Evolutionary conservation across 2,329 filamentous ascomycete genomes (phyloP).

Genomic region (Cercospora sojina): DNA sequence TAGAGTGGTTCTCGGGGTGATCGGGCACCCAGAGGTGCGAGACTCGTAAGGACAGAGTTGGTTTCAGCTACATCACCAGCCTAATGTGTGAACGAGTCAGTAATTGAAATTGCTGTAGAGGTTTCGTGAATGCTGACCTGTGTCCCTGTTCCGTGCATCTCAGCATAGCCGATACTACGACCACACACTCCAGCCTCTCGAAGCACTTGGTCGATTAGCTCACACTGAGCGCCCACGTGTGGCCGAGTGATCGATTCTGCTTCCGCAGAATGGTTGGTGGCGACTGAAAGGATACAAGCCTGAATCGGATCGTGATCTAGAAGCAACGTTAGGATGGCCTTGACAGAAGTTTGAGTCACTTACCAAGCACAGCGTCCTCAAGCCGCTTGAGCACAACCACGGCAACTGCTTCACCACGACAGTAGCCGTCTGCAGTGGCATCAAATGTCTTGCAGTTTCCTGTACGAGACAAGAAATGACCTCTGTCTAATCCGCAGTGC

Average conservation of each 20-base stretch:
- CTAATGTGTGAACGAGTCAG: neutral
- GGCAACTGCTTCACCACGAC: neutral
- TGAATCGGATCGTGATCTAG: neutral
- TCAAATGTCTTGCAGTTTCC: neutral
- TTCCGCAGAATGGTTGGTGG: neutral
- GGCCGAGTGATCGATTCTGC: neutral
- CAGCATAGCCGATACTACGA: neutral
- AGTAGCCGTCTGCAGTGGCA: neutral
- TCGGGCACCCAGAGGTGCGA: neutral
- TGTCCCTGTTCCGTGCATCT: neutral
- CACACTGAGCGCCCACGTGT: neutral
- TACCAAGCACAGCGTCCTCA: neutral
- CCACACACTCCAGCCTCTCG: neutral
- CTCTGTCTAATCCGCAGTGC: neutral
- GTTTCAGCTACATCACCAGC: neutral
- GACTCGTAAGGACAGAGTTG: neutral
- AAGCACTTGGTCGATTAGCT: neutral
- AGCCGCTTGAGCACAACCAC: neutral
- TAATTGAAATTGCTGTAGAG: neutral
- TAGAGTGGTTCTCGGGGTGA: neutral
- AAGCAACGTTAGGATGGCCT: neutral
- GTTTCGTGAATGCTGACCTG: neutral
- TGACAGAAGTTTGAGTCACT: neutral
- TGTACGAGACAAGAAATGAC: neutral
- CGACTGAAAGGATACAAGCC: neutral